A percentile compares a stretch with the other conserved stretches of the same genome.
phyloP scores from a whole-genome alignment of 129 eudicot genomes.

The Dittrichia graveolens region DNA sequence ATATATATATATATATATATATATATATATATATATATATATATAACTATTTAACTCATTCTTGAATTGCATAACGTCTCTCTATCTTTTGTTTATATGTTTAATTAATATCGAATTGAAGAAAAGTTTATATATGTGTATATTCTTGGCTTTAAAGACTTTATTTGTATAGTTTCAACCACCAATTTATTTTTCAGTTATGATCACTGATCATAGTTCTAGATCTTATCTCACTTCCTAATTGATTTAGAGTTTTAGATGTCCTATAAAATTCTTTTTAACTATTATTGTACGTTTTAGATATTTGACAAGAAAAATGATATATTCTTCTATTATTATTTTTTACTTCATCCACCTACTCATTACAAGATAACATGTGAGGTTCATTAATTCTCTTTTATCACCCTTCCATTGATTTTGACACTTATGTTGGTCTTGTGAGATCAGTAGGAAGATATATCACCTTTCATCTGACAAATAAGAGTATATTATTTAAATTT shows the following conservation, averaged over 20 bases:
- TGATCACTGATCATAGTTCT: too few species aligned
- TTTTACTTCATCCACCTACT: too few species aligned
- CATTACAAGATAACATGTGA: too few species aligned
- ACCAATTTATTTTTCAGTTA: too few species aligned
- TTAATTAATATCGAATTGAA: neutral
- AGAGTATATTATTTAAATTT: too few species aligned
- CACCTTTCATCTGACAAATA: too few species aligned
- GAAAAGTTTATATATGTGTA: neutral
- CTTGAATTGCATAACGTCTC: neutral
- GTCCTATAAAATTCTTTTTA: neutral
- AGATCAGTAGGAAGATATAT: too few species aligned
- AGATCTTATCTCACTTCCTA: neutral
- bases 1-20: neutral
- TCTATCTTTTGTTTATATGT: neutral
- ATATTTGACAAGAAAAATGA: neutral
- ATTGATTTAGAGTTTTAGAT: neutral
- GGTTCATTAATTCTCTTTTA: too few species aligned
- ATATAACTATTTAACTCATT: constrained; percentile 10
- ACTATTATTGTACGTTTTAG: neutral
- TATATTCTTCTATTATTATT: too few species aligned
- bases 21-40: constrained; percentile 8
- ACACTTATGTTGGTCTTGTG: too few species aligned
- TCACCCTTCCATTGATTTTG: too few species aligned
- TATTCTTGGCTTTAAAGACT: neutral
- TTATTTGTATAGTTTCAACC: constrained; percentile 16